These are phyloP conservation scores for Colletotrichum simmondsii DNA, from an alignment of 2,329 filamentous ascomycete genomes.

Conservation along the genomic window DNA sequence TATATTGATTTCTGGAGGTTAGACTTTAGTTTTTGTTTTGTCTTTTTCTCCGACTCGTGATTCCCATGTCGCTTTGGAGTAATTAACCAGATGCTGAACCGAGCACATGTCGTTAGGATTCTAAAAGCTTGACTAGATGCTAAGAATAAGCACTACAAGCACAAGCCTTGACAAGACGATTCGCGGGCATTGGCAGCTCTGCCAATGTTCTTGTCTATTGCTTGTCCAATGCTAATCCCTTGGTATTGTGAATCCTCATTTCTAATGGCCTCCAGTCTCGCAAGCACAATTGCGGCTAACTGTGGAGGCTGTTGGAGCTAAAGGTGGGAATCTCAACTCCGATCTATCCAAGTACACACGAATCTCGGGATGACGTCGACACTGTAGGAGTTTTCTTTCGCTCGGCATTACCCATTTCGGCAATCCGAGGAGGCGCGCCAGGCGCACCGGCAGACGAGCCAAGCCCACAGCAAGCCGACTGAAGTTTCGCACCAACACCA, in stretches of 20 bases:
- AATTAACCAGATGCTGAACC: background rate
- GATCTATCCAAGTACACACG: background rate
- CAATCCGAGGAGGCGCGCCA: conserved; percentile 20
- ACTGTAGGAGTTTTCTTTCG: background rate
- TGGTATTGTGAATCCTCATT: background rate
- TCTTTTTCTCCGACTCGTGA: background rate
- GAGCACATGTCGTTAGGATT: background rate
- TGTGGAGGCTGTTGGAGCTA: conserved; percentile 5
- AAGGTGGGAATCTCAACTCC: conserved; percentile 8
- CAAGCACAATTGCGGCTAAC: conserved; percentile 2
- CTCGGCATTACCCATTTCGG: conserved; percentile 10
- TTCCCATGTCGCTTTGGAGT: background rate
- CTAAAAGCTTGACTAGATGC: conserved; percentile 20
- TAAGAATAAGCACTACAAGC: conserved; percentile 11
- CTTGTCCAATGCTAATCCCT: conserved; percentile 14
- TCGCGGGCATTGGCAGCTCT: conserved; percentile 1
- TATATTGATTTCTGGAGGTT: background rate
- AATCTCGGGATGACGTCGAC: conserved; percentile 20
- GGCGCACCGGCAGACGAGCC: conserved; percentile 2
- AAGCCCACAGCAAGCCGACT: conserved; percentile 6
- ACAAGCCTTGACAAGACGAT: conserved; percentile 10
- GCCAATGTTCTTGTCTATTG: conserved; percentile 28
- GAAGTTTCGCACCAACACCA: background rate
- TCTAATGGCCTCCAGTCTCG: background rate
- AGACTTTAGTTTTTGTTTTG: background rate